Evolutionary conservation across 1,284 basidiomycete genomes (phyloP), one percentile per base, ranked within the genome.

Genomic region (Apiotrichum sp.): DNA sequence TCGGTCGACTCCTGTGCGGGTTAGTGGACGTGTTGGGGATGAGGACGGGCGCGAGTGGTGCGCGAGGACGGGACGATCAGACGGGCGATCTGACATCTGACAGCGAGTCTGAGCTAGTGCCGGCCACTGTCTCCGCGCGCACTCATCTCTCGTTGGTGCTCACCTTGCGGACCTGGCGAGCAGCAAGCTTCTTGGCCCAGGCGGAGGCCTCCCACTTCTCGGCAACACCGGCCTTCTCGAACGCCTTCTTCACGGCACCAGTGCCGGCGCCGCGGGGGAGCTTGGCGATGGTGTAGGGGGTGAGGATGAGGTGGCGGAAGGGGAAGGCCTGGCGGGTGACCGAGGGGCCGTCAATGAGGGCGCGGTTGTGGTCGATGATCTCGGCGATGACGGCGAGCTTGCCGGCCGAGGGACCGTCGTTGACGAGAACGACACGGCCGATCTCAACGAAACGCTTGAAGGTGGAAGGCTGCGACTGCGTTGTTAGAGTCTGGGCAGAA

Each of bases 311-410:
- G 80, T 96, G 85, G 77, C 89, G 88, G 86, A 89, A 97, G 65
- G 89, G 84, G 82, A 86, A 89, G 38, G 87, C 75, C 80, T 98
- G 95, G 70, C 95, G 91, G 67, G 91, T 85, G 52, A 98, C 95
- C 64, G 83, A 85, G 63, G 95, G 93, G 57, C 93, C 93, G 78
- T 98, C 95, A 71, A 98, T 86, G 76, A 98, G 84, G 50, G 93
- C 95, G 77, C 93, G 86, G 83, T 93, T 96, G 84, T 98, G 95
- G 85, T 98, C 96, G 67, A 98, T 92, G 79, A 98, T 93, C 80
- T 98, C 93, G 60, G 86, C 86, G 74, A 98, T 93, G 67, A 93
- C 88, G 63, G 96, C 96, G 73, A 97, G 89, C 78, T 88, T 88
- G 71, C 93, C 92, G 59, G 85, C 82, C 60, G 80, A 83, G 61